Conservation (phyloP, 768 basidiomycete genomes). For the Pleurotus eryngii region DNA sequence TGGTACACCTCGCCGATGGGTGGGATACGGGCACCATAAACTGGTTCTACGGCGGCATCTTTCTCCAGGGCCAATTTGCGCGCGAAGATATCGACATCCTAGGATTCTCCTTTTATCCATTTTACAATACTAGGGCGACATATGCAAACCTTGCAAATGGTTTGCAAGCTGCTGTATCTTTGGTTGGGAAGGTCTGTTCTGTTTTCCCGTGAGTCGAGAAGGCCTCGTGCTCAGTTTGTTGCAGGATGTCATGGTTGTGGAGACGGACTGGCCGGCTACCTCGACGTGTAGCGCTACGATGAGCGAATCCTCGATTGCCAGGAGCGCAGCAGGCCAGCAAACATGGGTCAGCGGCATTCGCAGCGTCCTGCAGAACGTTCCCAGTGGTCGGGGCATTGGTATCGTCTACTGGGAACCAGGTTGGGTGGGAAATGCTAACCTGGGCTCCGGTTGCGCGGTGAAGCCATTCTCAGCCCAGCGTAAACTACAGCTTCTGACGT, state of each 20-base stretch:
- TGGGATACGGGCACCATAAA: constrained; percentile 46
- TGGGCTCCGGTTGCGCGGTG: constrained; percentile 42
- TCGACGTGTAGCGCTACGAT: constrained; percentile 39
- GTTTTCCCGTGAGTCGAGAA: too few species aligned
- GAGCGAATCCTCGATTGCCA: constrained; percentile 44
- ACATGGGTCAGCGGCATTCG: constrained; percentile 51
- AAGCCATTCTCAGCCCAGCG: not conserved
- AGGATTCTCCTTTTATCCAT: constrained; percentile 66
- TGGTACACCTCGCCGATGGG: constrained; percentile 63
- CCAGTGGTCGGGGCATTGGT: constrained; percentile 46
- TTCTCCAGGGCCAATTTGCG: constrained; percentile 48
- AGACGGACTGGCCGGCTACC: constrained; percentile 59
- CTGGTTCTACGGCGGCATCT: constrained; percentile 51
- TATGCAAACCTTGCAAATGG: constrained; percentile 45
- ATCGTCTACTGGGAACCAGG: constrained; percentile 68
- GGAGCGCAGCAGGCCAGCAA: constrained; percentile 49
- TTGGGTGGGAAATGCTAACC: constrained; percentile 55
- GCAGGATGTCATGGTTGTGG: constrained; percentile 55
- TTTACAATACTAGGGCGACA: constrained; percentile 59
- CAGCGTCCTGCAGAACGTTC: constrained; percentile 39
- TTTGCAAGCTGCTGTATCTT: constrained; percentile 46
- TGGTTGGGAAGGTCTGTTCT: constrained; percentile 19
- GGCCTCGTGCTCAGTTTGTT: not conserved
- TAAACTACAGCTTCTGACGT: too few species aligned
- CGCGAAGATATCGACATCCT: constrained; percentile 52